Evolutionary conservation across 495 filamentous ascomycete genomes (phyloP).

Genomic region (Penicillium verhagenii): DNA sequence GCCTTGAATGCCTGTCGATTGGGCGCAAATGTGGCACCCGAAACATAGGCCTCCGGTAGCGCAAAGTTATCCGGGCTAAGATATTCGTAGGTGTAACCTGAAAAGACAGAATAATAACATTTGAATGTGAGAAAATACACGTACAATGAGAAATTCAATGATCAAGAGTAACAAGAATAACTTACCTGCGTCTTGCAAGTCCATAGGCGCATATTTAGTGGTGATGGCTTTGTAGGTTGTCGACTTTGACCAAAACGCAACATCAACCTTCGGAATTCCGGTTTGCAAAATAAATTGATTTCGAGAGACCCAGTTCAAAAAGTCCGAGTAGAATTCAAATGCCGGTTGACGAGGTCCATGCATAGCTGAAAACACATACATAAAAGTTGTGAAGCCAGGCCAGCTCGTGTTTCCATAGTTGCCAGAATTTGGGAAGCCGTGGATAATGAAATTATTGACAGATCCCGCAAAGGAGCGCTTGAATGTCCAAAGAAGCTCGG

Average conservation of each 20-base stretch:
- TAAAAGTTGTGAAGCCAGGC: constrained; percentile 48
- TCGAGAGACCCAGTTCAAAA: constrained; percentile 40
- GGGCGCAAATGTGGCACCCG: constrained; percentile 34
- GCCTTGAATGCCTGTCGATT: constrained; percentile 45
- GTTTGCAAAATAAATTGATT: constrained; percentile 36
- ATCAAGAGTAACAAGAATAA: background rate
- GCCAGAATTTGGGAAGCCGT: constrained; percentile 44
- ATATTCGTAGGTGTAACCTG: constrained; percentile 51
- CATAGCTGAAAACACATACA: constrained; percentile 43
- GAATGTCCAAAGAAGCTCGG: constrained; percentile 26
- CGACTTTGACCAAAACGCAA: constrained; percentile 34
- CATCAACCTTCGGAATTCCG: constrained; percentile 41
- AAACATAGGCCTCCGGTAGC: constrained; percentile 32
- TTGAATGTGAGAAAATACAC: no score
- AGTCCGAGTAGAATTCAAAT: constrained; percentile 41
- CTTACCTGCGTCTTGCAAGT: constrained; percentile 3
- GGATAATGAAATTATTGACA: constrained; percentile 46
- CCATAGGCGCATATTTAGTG: background rate
- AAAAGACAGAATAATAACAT: no score
- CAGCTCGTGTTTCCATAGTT: constrained; percentile 44
- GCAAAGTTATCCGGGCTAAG: constrained; percentile 48
- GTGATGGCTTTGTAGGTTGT: background rate
- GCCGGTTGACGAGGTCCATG: constrained; percentile 43
- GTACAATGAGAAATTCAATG: no score
- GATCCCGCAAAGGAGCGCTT: constrained; percentile 38